These are phyloP conservation scores for Lachnellula arida DNA, from an alignment of 2,329 filamentous ascomycete genomes.

Conservation along the genomic window DNA sequence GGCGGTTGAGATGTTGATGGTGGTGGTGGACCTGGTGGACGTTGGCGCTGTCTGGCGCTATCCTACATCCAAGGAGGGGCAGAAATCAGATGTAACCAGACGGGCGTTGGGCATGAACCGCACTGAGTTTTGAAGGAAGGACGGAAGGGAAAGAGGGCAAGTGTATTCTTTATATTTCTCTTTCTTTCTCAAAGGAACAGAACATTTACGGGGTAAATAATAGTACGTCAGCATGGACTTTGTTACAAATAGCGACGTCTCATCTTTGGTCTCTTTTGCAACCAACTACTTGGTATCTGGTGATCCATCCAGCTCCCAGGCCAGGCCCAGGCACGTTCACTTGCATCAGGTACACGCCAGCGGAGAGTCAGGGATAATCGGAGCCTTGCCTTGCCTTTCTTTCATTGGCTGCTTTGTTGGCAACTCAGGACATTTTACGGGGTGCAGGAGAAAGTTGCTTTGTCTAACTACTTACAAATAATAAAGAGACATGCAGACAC, in stretches of 20 bases:
- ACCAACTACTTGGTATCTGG: not conserved
- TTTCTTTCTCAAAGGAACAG: not conserved
- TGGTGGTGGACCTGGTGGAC: not conserved
- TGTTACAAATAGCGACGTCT: constrained; percentile 16
- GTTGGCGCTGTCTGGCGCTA: constrained; percentile 2
- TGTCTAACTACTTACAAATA: no score
- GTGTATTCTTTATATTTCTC: not conserved
- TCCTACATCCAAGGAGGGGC: constrained; percentile 9
- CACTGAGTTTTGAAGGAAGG: not conserved
- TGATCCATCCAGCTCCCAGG: not conserved
- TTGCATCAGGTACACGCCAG: not conserved
- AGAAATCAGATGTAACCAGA: not conserved
- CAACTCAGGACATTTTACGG: not conserved
- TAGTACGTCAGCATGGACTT: constrained; percentile 8
- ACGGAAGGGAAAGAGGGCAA: not conserved
- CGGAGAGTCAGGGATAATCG: not conserved
- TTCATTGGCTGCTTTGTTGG: not conserved
- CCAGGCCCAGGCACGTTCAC: not conserved
- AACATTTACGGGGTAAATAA: not conserved
- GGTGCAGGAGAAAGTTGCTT: no score
- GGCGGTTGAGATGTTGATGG: not conserved
- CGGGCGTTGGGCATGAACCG: not conserved
- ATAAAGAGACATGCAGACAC: no score
- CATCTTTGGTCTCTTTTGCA: constrained; percentile 10
- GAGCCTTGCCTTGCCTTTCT: not conserved